phyloP scores from a whole-genome alignment of 129 eudicot species.

The Deinandra increscens region DNA sequence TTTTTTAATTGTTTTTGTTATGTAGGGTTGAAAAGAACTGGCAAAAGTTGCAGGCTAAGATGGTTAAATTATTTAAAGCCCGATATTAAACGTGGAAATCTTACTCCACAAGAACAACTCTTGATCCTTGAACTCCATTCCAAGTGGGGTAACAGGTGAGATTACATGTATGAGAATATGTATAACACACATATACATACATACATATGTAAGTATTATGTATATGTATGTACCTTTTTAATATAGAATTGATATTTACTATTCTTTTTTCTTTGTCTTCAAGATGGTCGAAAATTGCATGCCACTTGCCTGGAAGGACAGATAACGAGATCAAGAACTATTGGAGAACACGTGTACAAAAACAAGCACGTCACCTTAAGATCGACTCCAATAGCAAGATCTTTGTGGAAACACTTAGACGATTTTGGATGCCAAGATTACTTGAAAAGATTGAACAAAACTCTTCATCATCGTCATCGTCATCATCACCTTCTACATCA shows the following conservation, averaged over 20 bases:
- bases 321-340: conserved; percentile 71
- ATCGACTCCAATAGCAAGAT: conserved; percentile 45
- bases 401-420: conserved; percentile 44
- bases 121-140: conserved; percentile 58
- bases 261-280: conserved; percentile 1
- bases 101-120: conserved; percentile 58
- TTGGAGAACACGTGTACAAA: conserved; percentile 69
- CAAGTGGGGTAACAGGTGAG: conserved; percentile 60
- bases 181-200: background rate
- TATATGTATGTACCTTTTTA: background rate
- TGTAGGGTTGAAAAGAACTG: conserved; percentile 58
- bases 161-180: background rate
- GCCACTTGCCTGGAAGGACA: conserved; percentile 56
- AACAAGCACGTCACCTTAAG: conserved; percentile 59
- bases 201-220: background rate
- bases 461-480: conserved; percentile 18
- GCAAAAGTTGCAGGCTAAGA: conserved; percentile 67
- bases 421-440: conserved; percentile 52
- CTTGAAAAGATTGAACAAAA: conserved; percentile 40
- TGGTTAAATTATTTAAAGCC: conserved; percentile 65
- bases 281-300: conserved; percentile 70
- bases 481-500: conserved; percentile 11
- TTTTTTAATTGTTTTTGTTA: background rate
- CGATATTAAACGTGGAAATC: conserved; percentile 54
- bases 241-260: background rate